Evolutionary conservation across 1,139 yeast species (phyloP), one percentile per base, ranked within the genome.

Genomic region (Pichia sp.): DNA sequence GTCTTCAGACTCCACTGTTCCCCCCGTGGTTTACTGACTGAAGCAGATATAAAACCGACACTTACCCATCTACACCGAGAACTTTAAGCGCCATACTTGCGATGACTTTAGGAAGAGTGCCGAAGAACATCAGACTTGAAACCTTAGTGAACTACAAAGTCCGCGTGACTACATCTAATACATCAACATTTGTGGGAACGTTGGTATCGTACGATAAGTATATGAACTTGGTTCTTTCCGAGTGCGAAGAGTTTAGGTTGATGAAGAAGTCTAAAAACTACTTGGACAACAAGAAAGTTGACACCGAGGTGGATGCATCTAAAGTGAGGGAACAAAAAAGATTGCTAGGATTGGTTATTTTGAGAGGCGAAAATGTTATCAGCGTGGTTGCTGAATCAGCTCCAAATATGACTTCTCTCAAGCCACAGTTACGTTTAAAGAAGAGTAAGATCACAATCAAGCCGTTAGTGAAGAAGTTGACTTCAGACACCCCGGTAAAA

Each of bases 321-420:
- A 53, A 46, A 50, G 59, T 62, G 18, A 59, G 59, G 27, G 84
- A 77, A 47, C 79, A 77, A 39, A 82, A 78, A 53, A 65, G 97
- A 39, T 64, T 77, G 3, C 60, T 91, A 29, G 98, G 98, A 0
- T 67, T 91, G 38, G 72, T 85, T 7, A 81, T 91, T 27, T 63
- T 91, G 33, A 70, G 98, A 47, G 98, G 98, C 2, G 96, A 85
- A 46, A 86, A 82, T 47, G 75, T 91, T 22, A 77, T 91, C n/a
- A 76, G 93, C 31, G 71, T 88, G 11, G 75, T 82, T 25, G 81
- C 87, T 22, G 95, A 86, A 54, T 77, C 87, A 27, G 77, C 82
- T 5, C 96, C 96, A 20, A 54, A 51, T 24, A 29, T 41, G 5
- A 32, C 42, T 3, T 41, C 44, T 6, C 32, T 51, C 22, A 55